Evolutionary conservation across 305 asterid species (phyloP), one percentile per base, ranked within the genome.

Genomic region (Lippia alba): DNA sequence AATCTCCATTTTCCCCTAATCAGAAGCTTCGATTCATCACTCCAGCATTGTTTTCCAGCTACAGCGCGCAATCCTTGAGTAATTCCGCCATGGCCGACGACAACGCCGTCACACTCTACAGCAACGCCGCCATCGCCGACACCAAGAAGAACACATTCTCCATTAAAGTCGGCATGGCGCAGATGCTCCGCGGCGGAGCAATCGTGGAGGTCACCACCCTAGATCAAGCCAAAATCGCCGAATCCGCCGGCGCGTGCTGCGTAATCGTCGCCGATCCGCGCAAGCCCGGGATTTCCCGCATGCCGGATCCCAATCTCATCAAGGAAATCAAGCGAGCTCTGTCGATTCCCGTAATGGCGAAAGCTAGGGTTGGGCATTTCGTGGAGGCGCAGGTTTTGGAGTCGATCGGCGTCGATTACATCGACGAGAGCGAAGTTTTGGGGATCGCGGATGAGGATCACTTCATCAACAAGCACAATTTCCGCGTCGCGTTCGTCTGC

Each of bases 321-420:
- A 89, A 91, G 20, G 94, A 87, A 36, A 89, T 91, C 82, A 89
- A 89, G 58, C 85, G 78, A 51, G 81, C 89, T 3, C 53, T 89
- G 12, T 60, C 96, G 12, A 84, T 91, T 56, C 96, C 96, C 14
- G 80, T 86, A 16, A 82, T 91, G 83, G 96, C 87, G 20, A 84
- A 88, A 65, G 80, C 82, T 56, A 78, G 96, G 60, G 89, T 91
- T 14, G 97, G 97, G 41, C 97, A 91, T 72, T 91, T 89, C 54
- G 96, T 91, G 12, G 97, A 91, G 73, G 96, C 92, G 1, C 97
- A 91, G 80, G 88, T 91, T 56, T 79, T 91, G 36, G 97, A 87
- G 75, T 76, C 91, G 8, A 75, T 91, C 10, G 94, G 92, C 34
- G 89, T 86, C 2, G 94, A 87, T 71, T 91, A 89, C 76, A 78